A percentile compares a stretch with the other conserved stretches of the same genome.
These are phyloP conservation scores for Phytophthora hybrid DNA, from an alignment of 352 stramenopile species.

Conservation along the genomic window DNA sequence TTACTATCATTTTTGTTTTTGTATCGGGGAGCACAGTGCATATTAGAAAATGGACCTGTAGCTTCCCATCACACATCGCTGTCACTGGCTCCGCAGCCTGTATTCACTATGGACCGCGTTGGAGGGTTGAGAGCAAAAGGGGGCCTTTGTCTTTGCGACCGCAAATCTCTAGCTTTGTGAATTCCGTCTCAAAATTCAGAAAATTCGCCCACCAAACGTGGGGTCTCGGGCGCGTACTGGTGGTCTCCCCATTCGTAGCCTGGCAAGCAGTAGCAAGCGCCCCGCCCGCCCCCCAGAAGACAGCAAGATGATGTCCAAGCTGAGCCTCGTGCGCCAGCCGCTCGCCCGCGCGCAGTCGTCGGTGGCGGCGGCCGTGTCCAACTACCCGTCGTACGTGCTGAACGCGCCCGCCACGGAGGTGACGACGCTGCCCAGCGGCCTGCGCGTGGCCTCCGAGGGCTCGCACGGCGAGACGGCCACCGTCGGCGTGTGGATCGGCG, in stretches of 20 bases:
- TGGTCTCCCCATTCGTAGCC: conserved; percentile 52
- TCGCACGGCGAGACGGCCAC: conserved; percentile 98
- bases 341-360: conserved; percentile 82
- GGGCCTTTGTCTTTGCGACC: conserved; percentile 12
- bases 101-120: conserved; percentile 17
- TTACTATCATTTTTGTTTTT: background rate
- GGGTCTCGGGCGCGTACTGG: conserved; percentile 28
- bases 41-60: background rate
- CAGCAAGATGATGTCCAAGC: conserved; percentile 73
- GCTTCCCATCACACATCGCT: background rate
- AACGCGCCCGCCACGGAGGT: conserved; percentile 97
- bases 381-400: conserved; percentile 90
- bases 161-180: conserved; percentile 2
- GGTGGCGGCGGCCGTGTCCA: conserved; percentile 67
- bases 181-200: conserved; percentile 22
- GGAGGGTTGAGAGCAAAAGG: conserved; percentile 16
- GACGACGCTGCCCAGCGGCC: conserved; percentile 95
- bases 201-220: conserved; percentile 34
- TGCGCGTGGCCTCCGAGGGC: conserved; percentile 98
- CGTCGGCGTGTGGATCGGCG: conserved; percentile 98
- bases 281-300: conserved; percentile 11
- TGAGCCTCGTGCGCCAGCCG: conserved; percentile 55
- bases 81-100: conserved; percentile 23
- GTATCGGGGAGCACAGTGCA: background rate
- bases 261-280: conserved; percentile 12